Evolutionary conservation across 2,329 filamentous ascomycete species (phyloP).

Genomic region (Berkeleyomyces basicola): DNA sequence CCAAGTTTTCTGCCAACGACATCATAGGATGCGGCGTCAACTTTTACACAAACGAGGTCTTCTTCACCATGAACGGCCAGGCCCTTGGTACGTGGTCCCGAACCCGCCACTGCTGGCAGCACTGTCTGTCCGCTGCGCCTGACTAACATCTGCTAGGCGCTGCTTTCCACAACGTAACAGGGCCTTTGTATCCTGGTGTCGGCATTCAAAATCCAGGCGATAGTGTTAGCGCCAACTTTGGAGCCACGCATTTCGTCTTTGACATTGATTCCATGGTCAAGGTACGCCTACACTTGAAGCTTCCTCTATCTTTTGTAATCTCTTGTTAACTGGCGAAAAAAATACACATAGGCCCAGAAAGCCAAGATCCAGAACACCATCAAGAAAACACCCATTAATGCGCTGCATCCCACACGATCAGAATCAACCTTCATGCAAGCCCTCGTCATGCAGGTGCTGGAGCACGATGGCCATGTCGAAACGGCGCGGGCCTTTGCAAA

Average conservation of each 20-base stretch:
- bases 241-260: slow-evolving; percentile 36
- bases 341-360: not conserved
- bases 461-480: slow-evolving; percentile 90
- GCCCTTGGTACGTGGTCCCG: slow-evolving; percentile 30
- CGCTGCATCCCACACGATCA: not conserved
- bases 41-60: slow-evolving; percentile 45
- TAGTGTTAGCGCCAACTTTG: slow-evolving; percentile 47
- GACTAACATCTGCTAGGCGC: slow-evolving; percentile 32
- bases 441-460: slow-evolving; percentile 64
- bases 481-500: slow-evolving; percentile 76
- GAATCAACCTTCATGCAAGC: not conserved
- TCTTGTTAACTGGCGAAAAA: not conserved
- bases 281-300: slow-evolving; percentile 30
- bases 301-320: not conserved
- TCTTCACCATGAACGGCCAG: slow-evolving; percentile 51
- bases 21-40: slow-evolving; percentile 50
- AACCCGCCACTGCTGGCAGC: not conserved
- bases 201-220: slow-evolving; percentile 51
- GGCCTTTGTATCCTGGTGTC: slow-evolving; percentile 48
- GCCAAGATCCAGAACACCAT: not conserved
- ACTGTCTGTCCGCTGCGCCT: not conserved
- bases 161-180: slow-evolving; percentile 51
- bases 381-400: not conserved
- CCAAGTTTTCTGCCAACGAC: slow-evolving; percentile 38
- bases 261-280: slow-evolving; percentile 79